phyloP scores from a whole-genome alignment of 2,329 filamentous ascomycete species.

The Teratosphaeria zuluensis region DNA sequence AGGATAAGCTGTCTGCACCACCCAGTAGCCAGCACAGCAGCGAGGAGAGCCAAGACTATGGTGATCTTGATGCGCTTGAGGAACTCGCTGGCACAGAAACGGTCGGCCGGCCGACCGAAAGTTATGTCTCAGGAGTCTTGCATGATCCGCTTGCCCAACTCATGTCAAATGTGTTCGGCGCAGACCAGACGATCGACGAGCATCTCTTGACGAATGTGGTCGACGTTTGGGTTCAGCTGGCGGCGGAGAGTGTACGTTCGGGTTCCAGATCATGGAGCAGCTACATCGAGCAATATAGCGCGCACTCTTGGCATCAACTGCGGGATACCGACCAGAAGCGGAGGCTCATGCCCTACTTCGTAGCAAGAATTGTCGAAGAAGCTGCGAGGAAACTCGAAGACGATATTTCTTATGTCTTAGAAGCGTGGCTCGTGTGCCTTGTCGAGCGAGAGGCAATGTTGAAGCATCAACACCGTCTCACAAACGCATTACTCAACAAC shows the following conservation, averaged over 20 bases:
- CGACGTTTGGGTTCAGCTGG: conserved; percentile 46
- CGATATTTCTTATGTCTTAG: conserved; percentile 41
- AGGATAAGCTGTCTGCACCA: conserved; percentile 10
- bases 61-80: conserved; percentile 47
- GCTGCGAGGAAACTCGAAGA: conserved; percentile 31
- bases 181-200: conserved; percentile 47
- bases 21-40: conserved; percentile 27
- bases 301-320: conserved; percentile 41
- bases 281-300: conserved; percentile 46
- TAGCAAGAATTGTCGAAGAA: conserved; percentile 31
- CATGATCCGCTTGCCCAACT: conserved; percentile 43
- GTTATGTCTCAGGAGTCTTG: conserved; percentile 31
- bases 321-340: conserved; percentile 36
- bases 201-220: conserved; percentile 41
- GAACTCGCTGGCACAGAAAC: conserved; percentile 20
- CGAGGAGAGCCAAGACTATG: conserved; percentile 57
- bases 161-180: conserved; percentile 52
- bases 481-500: conserved; percentile 43
- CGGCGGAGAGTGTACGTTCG: conserved; percentile 37
- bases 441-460: conserved; percentile 51
- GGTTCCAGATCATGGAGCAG: conserved; percentile 42
- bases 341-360: conserved; percentile 37
- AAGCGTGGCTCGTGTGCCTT: conserved; percentile 45
- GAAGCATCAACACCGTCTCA: conserved; percentile 51
- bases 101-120: background rate